phyloP scores from a whole-genome alignment of 441 rosid species.

The Euphorbia celastroides region DNA sequence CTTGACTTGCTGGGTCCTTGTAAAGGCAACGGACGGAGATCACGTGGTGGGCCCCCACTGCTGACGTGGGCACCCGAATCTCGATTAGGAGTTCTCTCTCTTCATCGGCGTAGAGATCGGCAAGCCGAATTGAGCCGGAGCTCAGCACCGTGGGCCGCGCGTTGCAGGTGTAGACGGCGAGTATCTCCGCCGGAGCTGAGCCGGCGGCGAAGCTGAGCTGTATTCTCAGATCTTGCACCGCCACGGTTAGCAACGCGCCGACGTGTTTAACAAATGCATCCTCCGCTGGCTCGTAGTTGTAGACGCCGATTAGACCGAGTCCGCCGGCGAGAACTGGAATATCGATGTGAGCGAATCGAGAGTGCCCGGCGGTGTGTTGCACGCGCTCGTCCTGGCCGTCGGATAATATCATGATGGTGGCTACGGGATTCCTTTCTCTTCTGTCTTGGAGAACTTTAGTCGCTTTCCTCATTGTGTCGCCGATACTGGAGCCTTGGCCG shows the following conservation, averaged over 20 bases:
- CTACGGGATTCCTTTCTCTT: conserved; percentile 55
- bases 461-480: conserved; percentile 79
- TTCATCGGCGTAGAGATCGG: conserved; percentile 64
- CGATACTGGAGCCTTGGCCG: conserved; percentile 60
- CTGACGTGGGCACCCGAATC: conserved; percentile 45
- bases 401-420: conserved; percentile 55
- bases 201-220: conserved; percentile 70
- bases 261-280: conserved; percentile 55
- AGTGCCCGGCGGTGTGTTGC: conserved; percentile 33
- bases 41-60: conserved; percentile 43
- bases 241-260: conserved; percentile 46
- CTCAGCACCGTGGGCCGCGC: conserved; percentile 46
- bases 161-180: conserved; percentile 52
- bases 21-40: conserved; percentile 63
- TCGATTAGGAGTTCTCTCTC: conserved; percentile 72
- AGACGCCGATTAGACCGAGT: conserved; percentile 48
- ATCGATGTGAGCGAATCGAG: conserved; percentile 67
- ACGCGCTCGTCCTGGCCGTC: conserved; percentile 47
- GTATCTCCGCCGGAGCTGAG: conserved; percentile 64
- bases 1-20: conserved; percentile 60
- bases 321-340: conserved; percentile 63
- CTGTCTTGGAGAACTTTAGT: conserved; percentile 85
- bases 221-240: conserved; percentile 53
- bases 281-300: conserved; percentile 46
- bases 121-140: conserved; percentile 46